A percentile compares a stretch with the other conserved stretches of the same genome.
These are phyloP conservation scores for Aspergillus carlsbadensis DNA, from an alignment of 495 filamentous ascomycete species.

Conservation along the genomic window DNA sequence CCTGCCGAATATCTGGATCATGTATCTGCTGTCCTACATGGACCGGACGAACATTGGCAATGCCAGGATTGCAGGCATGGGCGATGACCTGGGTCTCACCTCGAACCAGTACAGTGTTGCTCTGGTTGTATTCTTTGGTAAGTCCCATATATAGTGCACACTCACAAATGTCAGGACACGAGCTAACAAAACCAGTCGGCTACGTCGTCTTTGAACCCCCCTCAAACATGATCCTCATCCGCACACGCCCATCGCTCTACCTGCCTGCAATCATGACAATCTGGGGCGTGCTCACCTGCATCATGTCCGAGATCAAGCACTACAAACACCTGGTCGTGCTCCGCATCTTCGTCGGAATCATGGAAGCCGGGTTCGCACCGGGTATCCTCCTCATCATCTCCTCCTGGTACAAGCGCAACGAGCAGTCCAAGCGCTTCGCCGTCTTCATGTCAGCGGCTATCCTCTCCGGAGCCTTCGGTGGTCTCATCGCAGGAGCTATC, in stretches of 20 bases:
- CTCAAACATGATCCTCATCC: conserved; percentile 39
- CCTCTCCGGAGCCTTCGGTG: conserved; percentile 51
- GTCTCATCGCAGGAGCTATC: conserved; percentile 47
- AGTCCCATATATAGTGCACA: conserved; percentile 16
- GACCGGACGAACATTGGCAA: conserved; percentile 52
- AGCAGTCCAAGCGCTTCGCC: conserved; percentile 50
- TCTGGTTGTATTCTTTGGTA: conserved; percentile 45
- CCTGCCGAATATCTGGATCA: conserved; percentile 47
- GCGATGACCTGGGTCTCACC: conserved; percentile 36
- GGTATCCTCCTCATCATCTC: conserved; percentile 48
- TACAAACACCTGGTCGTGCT: conserved; percentile 44
- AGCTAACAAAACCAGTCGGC: background rate
- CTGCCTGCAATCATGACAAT: conserved; percentile 44
- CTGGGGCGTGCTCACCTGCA: conserved; percentile 35
- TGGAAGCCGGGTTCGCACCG: conserved; percentile 45
- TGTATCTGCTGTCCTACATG: conserved; percentile 51
- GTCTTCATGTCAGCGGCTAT: conserved; percentile 51
- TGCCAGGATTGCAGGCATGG: conserved; percentile 45
- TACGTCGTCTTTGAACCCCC: background rate
- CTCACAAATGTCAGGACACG: too few relatives aligned
- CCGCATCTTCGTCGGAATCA: conserved; percentile 32
- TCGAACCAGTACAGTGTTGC: conserved; percentile 36
- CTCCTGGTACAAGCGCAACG: conserved; percentile 51
- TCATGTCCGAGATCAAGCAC: conserved; percentile 44
- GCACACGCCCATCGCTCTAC: conserved; percentile 42